phyloP scores from a whole-genome alignment of 768 basidiomycete species.

The Xerocomus spinulosus region DNA sequence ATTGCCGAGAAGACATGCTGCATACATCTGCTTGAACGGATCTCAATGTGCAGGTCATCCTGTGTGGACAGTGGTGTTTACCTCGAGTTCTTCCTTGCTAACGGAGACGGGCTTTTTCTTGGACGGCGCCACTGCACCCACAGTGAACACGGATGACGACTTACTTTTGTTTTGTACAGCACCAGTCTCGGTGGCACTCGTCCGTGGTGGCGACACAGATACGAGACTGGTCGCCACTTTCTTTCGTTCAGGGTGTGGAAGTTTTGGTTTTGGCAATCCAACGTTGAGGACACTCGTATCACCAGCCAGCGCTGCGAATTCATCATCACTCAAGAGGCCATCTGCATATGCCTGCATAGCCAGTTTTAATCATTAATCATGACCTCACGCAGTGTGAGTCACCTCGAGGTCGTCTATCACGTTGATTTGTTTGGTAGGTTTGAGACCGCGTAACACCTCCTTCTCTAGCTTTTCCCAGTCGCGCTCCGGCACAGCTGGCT shows the following conservation, averaged over 20 bases:
- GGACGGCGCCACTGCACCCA: too few relatives aligned
- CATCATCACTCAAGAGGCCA: slow-evolving; percentile 34
- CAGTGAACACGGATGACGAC: not conserved
- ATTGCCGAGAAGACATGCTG: slow-evolving; percentile 35
- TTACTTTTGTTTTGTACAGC: not conserved
- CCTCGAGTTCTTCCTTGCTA: slow-evolving; percentile 22
- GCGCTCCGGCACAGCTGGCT: slow-evolving; percentile 42
- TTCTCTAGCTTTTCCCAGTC: slow-evolving; percentile 48
- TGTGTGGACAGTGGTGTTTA: slow-evolving; percentile 2
- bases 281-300: not conserved
- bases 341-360: slow-evolving; percentile 30
- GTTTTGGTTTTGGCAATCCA: not conserved
- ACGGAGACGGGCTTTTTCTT: not conserved
- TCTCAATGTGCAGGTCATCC: not conserved
- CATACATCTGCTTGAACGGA: slow-evolving; percentile 27
- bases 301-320: slow-evolving; percentile 23
- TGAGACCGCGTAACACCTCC: slow-evolving; percentile 9
- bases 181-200: not conserved
- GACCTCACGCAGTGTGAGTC: slow-evolving; percentile 1
- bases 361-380: slow-evolving; percentile 4
- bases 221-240: not conserved
- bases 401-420: slow-evolving; percentile 16
- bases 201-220: not conserved
- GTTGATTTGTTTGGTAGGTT: not conserved
- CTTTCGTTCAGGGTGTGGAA: too few relatives aligned